phyloP scores from a whole-genome alignment of 352 stramenopile species.

The Phytopythium boreale region DNA sequence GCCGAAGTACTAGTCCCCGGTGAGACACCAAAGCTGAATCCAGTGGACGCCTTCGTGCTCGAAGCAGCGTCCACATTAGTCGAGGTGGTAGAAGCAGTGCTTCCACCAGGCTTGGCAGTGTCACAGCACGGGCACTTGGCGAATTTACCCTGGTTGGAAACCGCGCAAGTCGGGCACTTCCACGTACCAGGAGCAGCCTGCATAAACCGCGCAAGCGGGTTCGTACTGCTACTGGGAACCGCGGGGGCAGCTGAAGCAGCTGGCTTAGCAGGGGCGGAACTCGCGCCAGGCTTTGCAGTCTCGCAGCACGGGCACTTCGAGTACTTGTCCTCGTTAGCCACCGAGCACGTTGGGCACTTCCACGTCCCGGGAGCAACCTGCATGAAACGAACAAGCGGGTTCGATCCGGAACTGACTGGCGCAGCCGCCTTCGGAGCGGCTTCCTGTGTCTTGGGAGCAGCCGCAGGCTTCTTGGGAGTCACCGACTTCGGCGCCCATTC shows the following conservation, averaged over 20 bases:
- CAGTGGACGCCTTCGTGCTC: constrained; percentile 1
- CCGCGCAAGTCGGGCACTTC: constrained; percentile 78
- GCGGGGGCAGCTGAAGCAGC: not conserved
- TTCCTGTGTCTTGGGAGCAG: not conserved
- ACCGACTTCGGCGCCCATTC: constrained; percentile 35
- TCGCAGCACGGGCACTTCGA: constrained; percentile 83
- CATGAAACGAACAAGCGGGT: constrained; percentile 65
- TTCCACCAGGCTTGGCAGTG: constrained; percentile 21
- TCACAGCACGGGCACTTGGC: constrained; percentile 83
- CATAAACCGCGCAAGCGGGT: constrained; percentile 65
- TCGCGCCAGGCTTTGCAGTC: constrained; percentile 22
- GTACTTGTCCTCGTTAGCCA: constrained; percentile 55
- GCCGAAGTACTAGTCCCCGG: constrained; percentile 12
- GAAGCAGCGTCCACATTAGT: constrained; percentile 19
- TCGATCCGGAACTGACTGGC: constrained; percentile 9
- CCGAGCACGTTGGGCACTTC: constrained; percentile 76
- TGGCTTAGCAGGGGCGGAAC: constrained; percentile 5
- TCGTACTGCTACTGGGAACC: constrained; percentile 5
- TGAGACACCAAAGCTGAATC: constrained; percentile 46
- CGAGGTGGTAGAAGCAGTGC: constrained; percentile 14
- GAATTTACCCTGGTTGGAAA: constrained; percentile 54
- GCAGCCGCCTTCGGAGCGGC: not conserved
- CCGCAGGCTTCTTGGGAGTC: constrained; percentile 16
- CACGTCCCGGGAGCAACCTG: constrained; percentile 63
- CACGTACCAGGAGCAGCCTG: constrained; percentile 66